Base-by-base conservation (phyloP, 2,329 filamentous ascomycete genomes). In the Dothiorella sarmentorum region DNA sequence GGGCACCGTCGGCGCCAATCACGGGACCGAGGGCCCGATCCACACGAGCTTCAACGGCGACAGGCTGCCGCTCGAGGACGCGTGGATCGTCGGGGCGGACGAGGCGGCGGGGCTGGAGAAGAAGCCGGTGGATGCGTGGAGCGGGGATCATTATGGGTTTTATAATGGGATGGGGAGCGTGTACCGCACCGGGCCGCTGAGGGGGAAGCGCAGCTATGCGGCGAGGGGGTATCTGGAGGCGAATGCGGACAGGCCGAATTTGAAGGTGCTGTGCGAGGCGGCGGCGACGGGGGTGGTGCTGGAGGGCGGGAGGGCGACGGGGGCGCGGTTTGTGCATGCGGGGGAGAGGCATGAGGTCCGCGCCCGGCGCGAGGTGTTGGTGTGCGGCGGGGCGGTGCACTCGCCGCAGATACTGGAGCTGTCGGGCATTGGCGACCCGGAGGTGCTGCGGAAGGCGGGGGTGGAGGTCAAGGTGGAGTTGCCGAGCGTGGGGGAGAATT, bases 51-150 rank as follows among this genome's bases (percentile, higher is more conserved):
- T 73, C 66, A 73, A 73, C 44, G 63, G 61, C 35, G 67, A n/a
- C 61, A 68, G 35, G 62, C 69, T 20, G 49, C 63, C 60, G 11
- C 7, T 40, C 43, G 52, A 65, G 2, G 64, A 67, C 45, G 68
- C 67, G 1, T 61, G 65, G 6, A 35, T 67, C 18, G 67, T 65
- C 24, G 67, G 63, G 10, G 66, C 65, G 7, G 63, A 71, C 18
- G 63, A 69, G 37, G 65, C 68, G 3, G 63, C 60, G 31, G 64
- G 65, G 3, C 61, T 67, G 13, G 59, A 59, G 38, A 62, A 67
- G 52, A 76, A 70, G 56, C 70, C 71, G 1, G 62, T 56, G 2
- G 72, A 74, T 61, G 67, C 71, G 3, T 73, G 70, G 66, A 65
- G 62, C 55, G 71, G 72, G 1, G 68, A 73, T 42, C 71, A 72